Conservation (phyloP, 2,329 filamentous ascomycete genomes). For the Fusarium dlaminii region DNA sequence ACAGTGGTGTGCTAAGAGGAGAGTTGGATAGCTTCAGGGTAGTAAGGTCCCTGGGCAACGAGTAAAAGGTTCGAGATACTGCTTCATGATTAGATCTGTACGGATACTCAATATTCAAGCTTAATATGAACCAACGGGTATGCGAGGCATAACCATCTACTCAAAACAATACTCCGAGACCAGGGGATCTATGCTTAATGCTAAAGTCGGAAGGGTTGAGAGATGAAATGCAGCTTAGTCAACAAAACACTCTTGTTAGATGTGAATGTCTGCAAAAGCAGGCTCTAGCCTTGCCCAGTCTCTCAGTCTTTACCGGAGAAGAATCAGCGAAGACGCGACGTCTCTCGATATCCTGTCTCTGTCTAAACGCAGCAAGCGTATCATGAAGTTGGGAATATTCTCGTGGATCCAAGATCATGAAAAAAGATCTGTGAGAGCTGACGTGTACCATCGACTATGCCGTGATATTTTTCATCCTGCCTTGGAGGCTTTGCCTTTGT, state of each 20-base stretch:
- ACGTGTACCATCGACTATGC: background rate
- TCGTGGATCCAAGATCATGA: background rate
- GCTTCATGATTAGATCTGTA: background rate
- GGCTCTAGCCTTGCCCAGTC: rapidly evolving
- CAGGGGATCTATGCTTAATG: background rate
- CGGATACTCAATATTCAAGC: background rate
- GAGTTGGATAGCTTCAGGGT: background rate
- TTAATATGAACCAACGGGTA: background rate
- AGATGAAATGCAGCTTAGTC: background rate
- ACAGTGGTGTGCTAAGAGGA: background rate
- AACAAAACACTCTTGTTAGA: background rate
- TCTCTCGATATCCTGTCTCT: no score
- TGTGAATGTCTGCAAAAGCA: rapidly evolving
- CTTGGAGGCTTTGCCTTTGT: background rate
- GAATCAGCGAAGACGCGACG: background rate
- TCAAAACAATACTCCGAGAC: background rate
- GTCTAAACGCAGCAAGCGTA: no score
- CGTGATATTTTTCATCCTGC: background rate
- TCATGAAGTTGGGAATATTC: background rate
- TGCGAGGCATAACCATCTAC: background rate
- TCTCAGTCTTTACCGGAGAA: no score
- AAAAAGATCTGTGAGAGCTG: background rate
- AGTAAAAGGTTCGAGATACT: background rate
- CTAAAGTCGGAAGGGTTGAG: background rate
- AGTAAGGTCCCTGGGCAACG: background rate